These are phyloP conservation scores for Entomortierella chlamydospora DNA, from an alignment of 192 early-diverging fungal species.

Conservation along the genomic window DNA sequence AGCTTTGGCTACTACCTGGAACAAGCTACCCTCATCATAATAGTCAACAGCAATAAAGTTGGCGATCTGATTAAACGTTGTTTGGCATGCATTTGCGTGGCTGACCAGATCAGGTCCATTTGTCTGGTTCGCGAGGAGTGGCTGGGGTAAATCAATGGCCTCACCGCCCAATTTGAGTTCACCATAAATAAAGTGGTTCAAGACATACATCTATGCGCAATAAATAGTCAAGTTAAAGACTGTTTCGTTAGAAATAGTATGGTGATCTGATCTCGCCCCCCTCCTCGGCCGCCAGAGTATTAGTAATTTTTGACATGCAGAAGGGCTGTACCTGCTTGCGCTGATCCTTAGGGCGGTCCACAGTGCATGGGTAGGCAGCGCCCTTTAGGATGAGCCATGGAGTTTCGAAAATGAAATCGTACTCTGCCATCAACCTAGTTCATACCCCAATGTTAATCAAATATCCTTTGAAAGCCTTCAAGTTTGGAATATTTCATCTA, in stretches of 20 bases:
- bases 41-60: conserved; percentile 83
- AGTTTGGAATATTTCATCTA: too few species aligned
- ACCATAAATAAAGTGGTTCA: conserved; percentile 83
- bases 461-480: too few species aligned
- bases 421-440: conserved; percentile 72
- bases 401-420: conserved; percentile 76
- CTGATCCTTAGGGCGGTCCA: conserved; percentile 64
- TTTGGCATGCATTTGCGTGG: conserved; percentile 66
- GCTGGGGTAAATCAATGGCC: conserved; percentile 65
- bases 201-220: conserved; percentile 68
- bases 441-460: too few species aligned
- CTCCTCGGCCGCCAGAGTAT: too few species aligned
- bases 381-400: conserved; percentile 66
- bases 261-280: too few species aligned
- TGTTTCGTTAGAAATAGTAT: too few species aligned
- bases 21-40: conserved; percentile 67
- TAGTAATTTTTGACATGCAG: neutral
- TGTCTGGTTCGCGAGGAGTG: conserved; percentile 61
- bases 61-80: conserved; percentile 63
- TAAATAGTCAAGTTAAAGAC: too few species aligned
- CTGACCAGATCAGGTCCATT: conserved; percentile 65
- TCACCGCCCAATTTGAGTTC: conserved; percentile 43
- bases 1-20: conserved; percentile 22
- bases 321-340: conserved; percentile 33
- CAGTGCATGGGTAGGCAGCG: conserved; percentile 63